A percentile compares a stretch with the other conserved stretches of the same genome.
Evolutionary conservation across 2,329 filamentous ascomycete species (phyloP).

Genomic region (Leptographium wingfieldii): DNA sequence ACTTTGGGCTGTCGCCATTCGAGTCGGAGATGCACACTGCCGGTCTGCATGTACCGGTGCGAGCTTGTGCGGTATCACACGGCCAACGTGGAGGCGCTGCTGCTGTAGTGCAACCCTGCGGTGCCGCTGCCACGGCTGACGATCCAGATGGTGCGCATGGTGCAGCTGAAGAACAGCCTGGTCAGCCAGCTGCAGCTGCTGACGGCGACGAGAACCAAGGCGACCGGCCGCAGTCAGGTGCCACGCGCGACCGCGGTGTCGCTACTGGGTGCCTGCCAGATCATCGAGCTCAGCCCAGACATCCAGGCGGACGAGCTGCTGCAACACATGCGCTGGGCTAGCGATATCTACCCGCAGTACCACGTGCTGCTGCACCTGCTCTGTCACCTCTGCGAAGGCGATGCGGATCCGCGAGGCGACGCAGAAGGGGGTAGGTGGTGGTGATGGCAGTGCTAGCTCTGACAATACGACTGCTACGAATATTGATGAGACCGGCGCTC

Average conservation of each 20-base stretch:
- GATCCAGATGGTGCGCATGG: conserved; percentile 12
- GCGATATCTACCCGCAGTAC: conserved; percentile 28
- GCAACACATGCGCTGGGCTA: conserved; percentile 23
- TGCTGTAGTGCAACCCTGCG: conserved; percentile 35
- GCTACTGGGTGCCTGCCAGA: conserved; percentile 20
- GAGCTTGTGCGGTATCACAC: conserved; percentile 15
- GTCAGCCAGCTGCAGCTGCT: conserved; percentile 16
- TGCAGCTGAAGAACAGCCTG: conserved; percentile 18
- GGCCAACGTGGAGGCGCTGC: conserved; percentile 32
- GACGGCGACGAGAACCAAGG: neutral
- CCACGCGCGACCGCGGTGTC: conserved; percentile 9
- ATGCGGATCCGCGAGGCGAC: conserved; percentile 11
- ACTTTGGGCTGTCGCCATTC: conserved; percentile 30
- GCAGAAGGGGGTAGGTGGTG: neutral
- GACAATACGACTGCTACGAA: neutral
- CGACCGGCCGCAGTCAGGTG: neutral
- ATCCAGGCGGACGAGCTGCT: conserved; percentile 25
- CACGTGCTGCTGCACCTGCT: conserved; percentile 30
- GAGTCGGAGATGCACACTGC: conserved; percentile 26
- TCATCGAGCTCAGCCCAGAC: conserved; percentile 20
- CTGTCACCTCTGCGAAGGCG: conserved; percentile 28
- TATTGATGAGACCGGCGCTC: neutral
- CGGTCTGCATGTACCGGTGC: conserved; percentile 30
- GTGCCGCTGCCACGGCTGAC: conserved; percentile 25
- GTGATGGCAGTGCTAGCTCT: no score